Conservation (phyloP, 108 stramenopile genomes). For the Fragilariopsis cylindrus region DNA sequence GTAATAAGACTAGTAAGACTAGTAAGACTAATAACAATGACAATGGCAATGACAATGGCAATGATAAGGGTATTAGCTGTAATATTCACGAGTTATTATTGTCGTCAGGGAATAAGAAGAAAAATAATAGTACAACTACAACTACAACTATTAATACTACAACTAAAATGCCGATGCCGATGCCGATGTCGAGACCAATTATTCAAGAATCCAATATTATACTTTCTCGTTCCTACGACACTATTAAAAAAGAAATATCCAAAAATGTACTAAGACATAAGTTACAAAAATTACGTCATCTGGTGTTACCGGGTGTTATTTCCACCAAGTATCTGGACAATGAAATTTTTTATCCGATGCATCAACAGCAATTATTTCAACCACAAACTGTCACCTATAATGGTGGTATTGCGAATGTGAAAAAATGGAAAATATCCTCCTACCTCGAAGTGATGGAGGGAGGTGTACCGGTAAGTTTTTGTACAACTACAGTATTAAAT, state of each 20-base stretch:
- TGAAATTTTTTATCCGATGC: slow-evolving; percentile 50
- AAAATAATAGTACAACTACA: too few species aligned
- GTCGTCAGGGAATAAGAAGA: too few species aligned
- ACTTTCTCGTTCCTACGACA: slow-evolving; percentile 18
- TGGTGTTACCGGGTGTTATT: slow-evolving; percentile 64
- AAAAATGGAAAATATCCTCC: slow-evolving; percentile 88
- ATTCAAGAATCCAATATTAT: background rate
- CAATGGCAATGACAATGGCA: background rate
- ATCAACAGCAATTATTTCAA: slow-evolving; percentile 58
- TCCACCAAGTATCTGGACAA: slow-evolving; percentile 70
- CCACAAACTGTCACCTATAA: slow-evolving; percentile 85
- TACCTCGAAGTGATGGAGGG: slow-evolving; percentile 90
- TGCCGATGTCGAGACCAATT: too few species aligned
- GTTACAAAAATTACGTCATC: slow-evolving; percentile 76
- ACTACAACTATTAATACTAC: too few species aligned
- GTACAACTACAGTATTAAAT: too few species aligned
- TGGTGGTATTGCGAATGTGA: slow-evolving; percentile 84
- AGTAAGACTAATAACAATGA: background rate
- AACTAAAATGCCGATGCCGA: too few species aligned
- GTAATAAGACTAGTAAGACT: background rate
- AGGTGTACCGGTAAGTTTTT: slow-evolving; percentile 51
- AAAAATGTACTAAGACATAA: slow-evolving; percentile 78
- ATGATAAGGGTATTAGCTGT: too few species aligned
- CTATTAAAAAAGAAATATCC: slow-evolving; percentile 52
- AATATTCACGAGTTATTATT: too few species aligned